Conservation (phyloP, 441 rosid species). For the Biscutella laevigata region DNA sequence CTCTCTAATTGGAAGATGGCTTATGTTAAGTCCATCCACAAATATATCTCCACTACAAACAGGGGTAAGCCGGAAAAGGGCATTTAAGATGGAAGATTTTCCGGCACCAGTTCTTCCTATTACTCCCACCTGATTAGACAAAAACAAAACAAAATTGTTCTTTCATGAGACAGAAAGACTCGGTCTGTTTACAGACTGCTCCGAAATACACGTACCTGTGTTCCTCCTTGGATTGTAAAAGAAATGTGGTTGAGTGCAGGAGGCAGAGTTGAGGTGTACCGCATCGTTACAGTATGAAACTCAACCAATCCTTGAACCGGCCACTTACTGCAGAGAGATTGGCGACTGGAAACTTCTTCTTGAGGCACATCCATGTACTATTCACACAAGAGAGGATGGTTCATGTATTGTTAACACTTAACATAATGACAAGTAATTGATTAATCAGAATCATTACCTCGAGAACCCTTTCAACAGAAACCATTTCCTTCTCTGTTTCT, state of each 20-base stretch:
- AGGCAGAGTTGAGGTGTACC: conserved; percentile 66
- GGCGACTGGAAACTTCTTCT: conserved; percentile 58
- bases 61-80: conserved; percentile 75
- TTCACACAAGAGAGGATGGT: conserved; percentile 7
- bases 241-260: conserved; percentile 56
- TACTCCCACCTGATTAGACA: conserved; percentile 61
- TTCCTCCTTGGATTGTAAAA: conserved; percentile 61
- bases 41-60: conserved; percentile 54
- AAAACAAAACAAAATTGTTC: not conserved
- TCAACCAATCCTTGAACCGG: conserved; percentile 62
- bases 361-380: conserved; percentile 93
- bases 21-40: conserved; percentile 71
- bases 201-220: conserved; percentile 39
- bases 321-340: conserved; percentile 49
- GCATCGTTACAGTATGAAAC: conserved; percentile 73
- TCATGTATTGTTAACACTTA: conserved; percentile 8
- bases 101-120: conserved; percentile 99
- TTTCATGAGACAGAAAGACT: not conserved
- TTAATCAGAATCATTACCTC: conserved; percentile 41
- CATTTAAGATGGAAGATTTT: conserved; percentile 85
- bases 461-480: conserved; percentile 82
- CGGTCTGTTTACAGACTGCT: conserved; percentile 4
- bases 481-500: conserved; percentile 98
- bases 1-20: conserved; percentile 61
- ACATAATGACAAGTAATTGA: not conserved